Evolutionary conservation across 2,329 filamentous ascomycete genomes (phyloP).

Genomic region (Claviceps spartinae): DNA sequence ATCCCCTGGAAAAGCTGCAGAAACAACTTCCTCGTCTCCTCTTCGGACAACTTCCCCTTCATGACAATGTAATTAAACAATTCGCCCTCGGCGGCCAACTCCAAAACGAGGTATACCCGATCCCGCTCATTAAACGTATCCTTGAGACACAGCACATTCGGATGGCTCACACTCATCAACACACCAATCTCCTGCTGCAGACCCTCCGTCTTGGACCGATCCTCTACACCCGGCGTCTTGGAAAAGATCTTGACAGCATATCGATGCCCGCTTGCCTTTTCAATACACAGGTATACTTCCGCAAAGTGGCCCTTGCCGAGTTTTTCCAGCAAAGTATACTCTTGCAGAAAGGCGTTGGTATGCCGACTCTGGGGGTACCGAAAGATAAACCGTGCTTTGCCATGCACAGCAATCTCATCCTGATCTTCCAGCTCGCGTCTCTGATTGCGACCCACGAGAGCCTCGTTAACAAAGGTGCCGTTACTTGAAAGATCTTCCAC

Average conservation of each 20-base stretch:
- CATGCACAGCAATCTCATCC: conserved; percentile 79
- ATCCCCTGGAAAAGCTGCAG: conserved; percentile 83
- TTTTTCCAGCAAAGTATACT: conserved; percentile 73
- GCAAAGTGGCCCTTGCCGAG: conserved; percentile 93
- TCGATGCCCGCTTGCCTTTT: conserved; percentile 67
- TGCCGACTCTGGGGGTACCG: conserved; percentile 66
- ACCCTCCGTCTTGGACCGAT: conserved; percentile 70
- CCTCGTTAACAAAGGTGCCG: conserved; percentile 91
- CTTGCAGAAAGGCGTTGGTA: conserved; percentile 68
- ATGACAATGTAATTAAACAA: conserved; percentile 90
- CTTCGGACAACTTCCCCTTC: conserved; percentile 77
- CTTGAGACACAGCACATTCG: conserved; percentile 82
- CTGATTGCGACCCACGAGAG: conserved; percentile 81
- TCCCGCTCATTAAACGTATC: conserved; percentile 89
- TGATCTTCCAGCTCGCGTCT: conserved; percentile 75
- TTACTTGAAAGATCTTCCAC: conserved; percentile 92
- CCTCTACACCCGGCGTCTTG: conserved; percentile 67
- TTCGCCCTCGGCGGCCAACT: conserved; percentile 84
- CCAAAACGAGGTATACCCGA: conserved; percentile 80
- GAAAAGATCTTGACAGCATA: conserved; percentile 95
- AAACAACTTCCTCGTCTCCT: conserved; percentile 76
- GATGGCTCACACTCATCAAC: conserved; percentile 92
- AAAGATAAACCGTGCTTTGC: conserved; percentile 81
- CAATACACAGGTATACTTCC: conserved; percentile 80
- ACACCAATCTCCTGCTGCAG: conserved; percentile 94